Base-by-base conservation (phyloP, 192 early-diverging fungal species). In the Coemansia sp. region DNA sequence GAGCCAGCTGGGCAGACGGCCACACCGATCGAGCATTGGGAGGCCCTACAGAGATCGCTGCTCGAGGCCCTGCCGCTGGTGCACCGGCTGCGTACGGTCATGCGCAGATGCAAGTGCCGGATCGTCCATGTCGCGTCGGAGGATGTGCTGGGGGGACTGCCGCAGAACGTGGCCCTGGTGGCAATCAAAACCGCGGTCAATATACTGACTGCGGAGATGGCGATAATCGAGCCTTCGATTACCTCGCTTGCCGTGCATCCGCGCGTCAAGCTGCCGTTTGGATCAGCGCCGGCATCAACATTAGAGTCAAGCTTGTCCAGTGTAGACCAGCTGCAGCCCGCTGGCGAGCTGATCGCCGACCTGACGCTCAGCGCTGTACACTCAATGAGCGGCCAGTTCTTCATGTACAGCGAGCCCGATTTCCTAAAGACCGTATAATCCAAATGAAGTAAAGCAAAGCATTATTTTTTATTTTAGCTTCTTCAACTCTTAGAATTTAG, bases 181-280 rank as follows among this genome's bases (percentile, higher is more conserved):
- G 69, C 69, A 4, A 65, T 71, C 54, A 71, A 71, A 35, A 71
- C 69, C 27, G 69, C 69, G 2, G 69, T 71, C 30, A 71, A 71
- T 38, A 49, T 71, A 58, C 23, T 61, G 19, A 71, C 63, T 6
- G 69, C 69, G 7, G 69, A 71, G 58, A 10, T 71, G 16, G 69
- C 69, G 29, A 11, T 71, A 35, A n/a, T 71, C 25, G 69, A 65
- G 33, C 62, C 69, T 18, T 23, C 50, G 4, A 19, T 71, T 35
- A 59, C 58, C 1, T 56, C 69, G 31, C 25, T 71, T 16, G 69
- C 69, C 16, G 63, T 71, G 23, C 69, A 71, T 43, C 69, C 69
- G 14, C 52, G 56, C 12, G 4, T 67, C 46, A 10, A 19, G 11
- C 45, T 33, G 6, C 44, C 56, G 18, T 31, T 58, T 58, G 10